Conservation (phyloP, 768 basidiomycete species). For the Leucogyrophana mollusca region DNA sequence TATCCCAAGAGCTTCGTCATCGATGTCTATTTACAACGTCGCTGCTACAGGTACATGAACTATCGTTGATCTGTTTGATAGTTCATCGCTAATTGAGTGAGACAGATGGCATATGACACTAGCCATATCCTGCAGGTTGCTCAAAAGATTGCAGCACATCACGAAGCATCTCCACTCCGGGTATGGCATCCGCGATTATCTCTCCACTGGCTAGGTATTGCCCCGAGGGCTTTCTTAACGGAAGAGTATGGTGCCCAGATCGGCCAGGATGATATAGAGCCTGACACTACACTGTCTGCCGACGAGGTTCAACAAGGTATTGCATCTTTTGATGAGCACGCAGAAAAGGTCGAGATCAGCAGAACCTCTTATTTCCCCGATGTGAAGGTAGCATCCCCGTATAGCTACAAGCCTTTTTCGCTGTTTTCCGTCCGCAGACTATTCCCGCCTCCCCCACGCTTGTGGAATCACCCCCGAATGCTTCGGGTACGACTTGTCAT, state of each 20-base stretch:
- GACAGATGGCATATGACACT: constrained; percentile 44
- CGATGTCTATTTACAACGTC: constrained; percentile 42
- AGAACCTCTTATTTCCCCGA: not conserved
- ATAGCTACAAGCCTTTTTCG: too few species aligned
- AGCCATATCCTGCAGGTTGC: constrained; percentile 33
- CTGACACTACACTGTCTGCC: constrained; percentile 22
- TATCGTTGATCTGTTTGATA: not conserved
- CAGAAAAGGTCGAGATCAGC: not conserved
- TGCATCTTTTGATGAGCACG: constrained; percentile 7
- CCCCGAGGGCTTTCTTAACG: constrained; percentile 29
- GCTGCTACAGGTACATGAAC: constrained; percentile 38
- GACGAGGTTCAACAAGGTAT: constrained; percentile 34
- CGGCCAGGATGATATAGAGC: constrained; percentile 8
- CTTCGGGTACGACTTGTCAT: constrained; percentile 31
- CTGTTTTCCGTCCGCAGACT: constrained; percentile 7
- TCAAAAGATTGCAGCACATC: constrained; percentile 24
- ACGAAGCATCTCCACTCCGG: constrained; percentile 31
- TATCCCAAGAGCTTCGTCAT: constrained; percentile 31
- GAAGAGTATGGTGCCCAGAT: constrained; percentile 20
- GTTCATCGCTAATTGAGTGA: not conserved
- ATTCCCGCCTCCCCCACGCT: constrained; percentile 4
- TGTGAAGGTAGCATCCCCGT: not conserved
- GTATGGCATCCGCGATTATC: constrained; percentile 42
- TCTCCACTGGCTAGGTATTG: constrained; percentile 41
- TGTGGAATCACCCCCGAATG: constrained; percentile 26